A percentile compares a stretch with the other conserved stretches of the same genome.
Evolutionary conservation across 495 filamentous ascomycete genomes (phyloP).

Genomic region (Tricharina praecox): DNA sequence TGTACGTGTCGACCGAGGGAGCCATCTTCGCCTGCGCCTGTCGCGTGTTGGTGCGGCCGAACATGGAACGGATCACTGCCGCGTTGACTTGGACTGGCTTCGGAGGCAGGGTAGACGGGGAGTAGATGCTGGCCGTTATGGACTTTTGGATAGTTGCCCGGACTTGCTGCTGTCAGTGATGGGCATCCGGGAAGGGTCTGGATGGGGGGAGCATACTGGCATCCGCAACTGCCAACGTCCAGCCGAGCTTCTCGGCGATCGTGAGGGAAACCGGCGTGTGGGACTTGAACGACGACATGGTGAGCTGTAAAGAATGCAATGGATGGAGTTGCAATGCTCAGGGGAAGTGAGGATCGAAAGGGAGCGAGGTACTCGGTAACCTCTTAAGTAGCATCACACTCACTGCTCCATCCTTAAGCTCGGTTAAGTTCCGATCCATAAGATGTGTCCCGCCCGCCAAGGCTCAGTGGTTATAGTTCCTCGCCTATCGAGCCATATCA

Average conservation of each 20-base stretch:
- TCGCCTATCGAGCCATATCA: no score
- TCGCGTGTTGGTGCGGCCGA: background rate
- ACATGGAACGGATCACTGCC: background rate
- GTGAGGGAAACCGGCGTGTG: constrained; percentile 9
- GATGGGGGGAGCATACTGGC: background rate
- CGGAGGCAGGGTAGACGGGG: background rate
- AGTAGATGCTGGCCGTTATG: background rate
- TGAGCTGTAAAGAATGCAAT: constrained; percentile 6
- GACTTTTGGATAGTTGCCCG: background rate
- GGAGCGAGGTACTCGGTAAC: no score
- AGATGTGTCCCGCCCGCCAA: no score
- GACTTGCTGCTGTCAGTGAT: background rate
- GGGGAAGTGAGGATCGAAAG: no score
- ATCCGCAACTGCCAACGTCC: background rate
- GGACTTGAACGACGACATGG: background rate
- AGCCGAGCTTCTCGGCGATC: constrained; percentile 2
- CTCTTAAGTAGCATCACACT: no score
- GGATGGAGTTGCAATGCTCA: no score
- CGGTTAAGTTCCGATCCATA: no score
- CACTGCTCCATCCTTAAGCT: no score
- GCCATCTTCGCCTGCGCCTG: background rate
- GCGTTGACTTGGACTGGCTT: background rate
- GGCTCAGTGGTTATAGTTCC: no score
- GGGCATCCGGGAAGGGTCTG: background rate
- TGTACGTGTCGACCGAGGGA: background rate